Base-by-base conservation (phyloP, 1,284 basidiomycete species). In the Porogramme epimiltina region DNA sequence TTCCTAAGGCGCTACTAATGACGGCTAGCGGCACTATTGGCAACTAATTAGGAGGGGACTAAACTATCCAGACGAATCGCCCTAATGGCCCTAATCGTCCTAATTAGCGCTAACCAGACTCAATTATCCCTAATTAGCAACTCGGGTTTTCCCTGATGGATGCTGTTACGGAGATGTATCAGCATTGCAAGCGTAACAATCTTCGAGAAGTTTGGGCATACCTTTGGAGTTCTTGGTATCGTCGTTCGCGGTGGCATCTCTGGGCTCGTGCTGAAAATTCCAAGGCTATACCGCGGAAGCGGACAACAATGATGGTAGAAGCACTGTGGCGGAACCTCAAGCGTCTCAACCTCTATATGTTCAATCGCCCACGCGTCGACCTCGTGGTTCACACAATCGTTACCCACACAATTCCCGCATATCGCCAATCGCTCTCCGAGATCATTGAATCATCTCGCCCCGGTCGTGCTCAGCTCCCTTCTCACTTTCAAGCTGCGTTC, bases 231-330 rank as follows among this genome's bases (percentile, higher is more conserved):
- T 48, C 45, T 2, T 60, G 59, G 59, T 60, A 60, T 24, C 19
- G 45, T 23, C 39, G 6, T 1, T 13, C 24, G 4, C 33, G 46
- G 15, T 60, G 59, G 59, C 16, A 9, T 1, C 46, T 60, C 8
- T 60, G 59, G 59, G 51, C 54, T 1, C 51, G 54, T 2, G 47
- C 51, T 0, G 45, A 51, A 2, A 28, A 53, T 33, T 2, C 38
- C 3, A n/a, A 15, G 0, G 46, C 40, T 9, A 53, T 60, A 13
- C 46, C 56, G 2, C 31, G 42, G 6, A 45, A 47, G 36, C 33
- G 54, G 4, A 60, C 59, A 3, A 60, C 54, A 16, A 60, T 60
- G 59, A 50, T 55, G 13, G 59, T 58, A 8, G 56, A 60, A 24
- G 42, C 55, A 2, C 25, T 60, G 2, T 60, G 59, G 56, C 39